phyloP scores from a whole-genome alignment of 2,329 filamentous ascomycete species.

The Tolypocladium ovalisporum region DNA sequence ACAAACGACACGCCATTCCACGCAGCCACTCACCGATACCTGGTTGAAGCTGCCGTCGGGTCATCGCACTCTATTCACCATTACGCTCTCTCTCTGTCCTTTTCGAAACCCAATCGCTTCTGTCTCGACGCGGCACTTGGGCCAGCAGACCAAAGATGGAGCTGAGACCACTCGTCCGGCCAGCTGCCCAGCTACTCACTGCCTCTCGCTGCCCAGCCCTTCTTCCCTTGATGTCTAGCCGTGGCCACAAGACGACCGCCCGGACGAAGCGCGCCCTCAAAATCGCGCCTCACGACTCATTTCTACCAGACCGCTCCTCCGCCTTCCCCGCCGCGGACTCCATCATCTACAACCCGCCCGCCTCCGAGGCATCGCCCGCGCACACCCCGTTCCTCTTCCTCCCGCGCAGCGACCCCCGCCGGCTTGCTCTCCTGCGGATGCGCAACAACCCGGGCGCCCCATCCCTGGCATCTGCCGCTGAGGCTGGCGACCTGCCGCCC shows the following conservation, averaged over 20 bases:
- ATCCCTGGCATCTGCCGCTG: conserved; percentile 6
- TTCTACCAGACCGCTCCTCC: conserved; percentile 30
- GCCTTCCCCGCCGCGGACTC: conserved; percentile 20
- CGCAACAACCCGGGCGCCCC: conserved; percentile 23
- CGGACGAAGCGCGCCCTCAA: conserved; percentile 48
- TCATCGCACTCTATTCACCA: not conserved
- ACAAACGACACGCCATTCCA: not conserved
- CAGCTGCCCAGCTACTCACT: conserved; percentile 20
- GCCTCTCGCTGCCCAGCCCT: conserved; percentile 9
- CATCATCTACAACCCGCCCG: conserved; percentile 48
- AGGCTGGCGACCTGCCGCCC: conserved; percentile 20
- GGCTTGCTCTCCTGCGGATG: conserved; percentile 34
- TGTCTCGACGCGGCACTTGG: not conserved
- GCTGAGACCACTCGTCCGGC: conserved; percentile 22
- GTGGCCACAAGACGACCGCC: conserved; percentile 38
- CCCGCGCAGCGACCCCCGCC: conserved; percentile 43
- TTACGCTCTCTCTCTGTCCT: not conserved
- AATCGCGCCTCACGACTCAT: conserved; percentile 49
- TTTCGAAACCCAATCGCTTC: not conserved
- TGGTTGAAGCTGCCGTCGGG: not conserved
- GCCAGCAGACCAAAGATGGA: conserved; percentile 17
- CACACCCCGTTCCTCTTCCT: conserved; percentile 60
- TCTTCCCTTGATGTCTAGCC: conserved; percentile 16
- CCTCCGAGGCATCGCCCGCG: conserved; percentile 43
- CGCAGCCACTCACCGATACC: not conserved